Conservation (phyloP, 1,284 basidiomycete genomes). For the Cryptococcus wingfieldii region DNA sequence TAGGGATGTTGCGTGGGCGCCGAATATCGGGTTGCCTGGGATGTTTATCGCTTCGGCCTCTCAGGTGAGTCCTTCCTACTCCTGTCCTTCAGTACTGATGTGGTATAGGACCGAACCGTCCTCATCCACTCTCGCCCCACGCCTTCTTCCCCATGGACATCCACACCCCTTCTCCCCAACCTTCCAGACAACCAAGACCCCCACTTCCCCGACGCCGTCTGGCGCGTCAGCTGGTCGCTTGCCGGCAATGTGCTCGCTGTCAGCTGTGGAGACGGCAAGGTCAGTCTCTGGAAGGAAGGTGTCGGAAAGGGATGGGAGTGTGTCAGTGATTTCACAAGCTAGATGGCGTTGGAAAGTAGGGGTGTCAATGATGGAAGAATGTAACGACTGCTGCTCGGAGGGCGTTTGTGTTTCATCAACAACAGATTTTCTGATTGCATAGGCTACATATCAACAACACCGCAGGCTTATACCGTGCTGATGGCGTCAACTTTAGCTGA, state of each 20-base stretch:
- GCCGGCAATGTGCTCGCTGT: slow-evolving; percentile 95
- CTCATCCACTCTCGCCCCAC: slow-evolving; percentile 90
- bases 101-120: slow-evolving; percentile 73
- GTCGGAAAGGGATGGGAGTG: slow-evolving; percentile 95
- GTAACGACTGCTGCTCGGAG: not conserved
- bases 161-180: slow-evolving; percentile 76
- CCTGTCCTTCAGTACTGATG: slow-evolving; percentile 1
- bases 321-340: slow-evolving; percentile 86
- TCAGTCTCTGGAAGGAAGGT: slow-evolving; percentile 97
- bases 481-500: too few species aligned
- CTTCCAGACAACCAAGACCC: slow-evolving; percentile 51
- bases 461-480: too few species aligned
- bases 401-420: not conserved
- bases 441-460: too few species aligned
- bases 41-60: slow-evolving; percentile 94
- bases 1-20: slow-evolving; percentile 94
- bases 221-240: slow-evolving; percentile 95
- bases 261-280: slow-evolving; percentile 96
- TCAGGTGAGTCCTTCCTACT: slow-evolving; percentile 56
- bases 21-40: slow-evolving; percentile 89
- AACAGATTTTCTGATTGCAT: not conserved
- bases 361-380: not conserved
- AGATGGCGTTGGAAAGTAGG: slow-evolving; percentile 17
- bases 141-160: slow-evolving; percentile 74
- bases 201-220: slow-evolving; percentile 91